These are phyloP conservation scores for Acacia concinna DNA, from an alignment of 331 rosid species.

Conservation along the genomic window DNA sequence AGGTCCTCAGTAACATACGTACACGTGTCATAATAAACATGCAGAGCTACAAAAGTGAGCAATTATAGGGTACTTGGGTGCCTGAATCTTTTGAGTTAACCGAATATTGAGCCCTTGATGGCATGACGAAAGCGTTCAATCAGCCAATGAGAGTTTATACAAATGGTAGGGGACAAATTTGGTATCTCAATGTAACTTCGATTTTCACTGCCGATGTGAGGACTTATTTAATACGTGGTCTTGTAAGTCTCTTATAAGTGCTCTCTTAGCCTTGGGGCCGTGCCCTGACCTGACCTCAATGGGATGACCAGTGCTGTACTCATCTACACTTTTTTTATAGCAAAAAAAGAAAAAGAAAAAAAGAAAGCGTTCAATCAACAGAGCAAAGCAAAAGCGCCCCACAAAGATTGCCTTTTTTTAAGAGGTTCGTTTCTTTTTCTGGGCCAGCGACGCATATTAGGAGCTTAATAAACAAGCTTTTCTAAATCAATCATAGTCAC, in stretches of 20 bases:
- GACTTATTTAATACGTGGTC: no score
- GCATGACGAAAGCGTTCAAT: conserved; percentile 26
- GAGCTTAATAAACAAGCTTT: background rate
- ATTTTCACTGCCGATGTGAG: no score
- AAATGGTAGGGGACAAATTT: no score
- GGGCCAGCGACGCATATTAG: background rate
- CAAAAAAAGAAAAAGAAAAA: no score
- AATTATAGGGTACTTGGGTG: background rate
- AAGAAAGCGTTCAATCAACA: conserved; percentile 20
- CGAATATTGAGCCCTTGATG: conserved; percentile 26
- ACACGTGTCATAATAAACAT: background rate
- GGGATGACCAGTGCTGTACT: no score
- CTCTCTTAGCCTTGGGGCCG: no score
- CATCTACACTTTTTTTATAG: no score
- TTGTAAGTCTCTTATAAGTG: no score
- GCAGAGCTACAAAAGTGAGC: background rate
- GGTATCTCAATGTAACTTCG: no score
- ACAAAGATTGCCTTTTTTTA: conserved; percentile 4
- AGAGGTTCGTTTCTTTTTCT: background rate
- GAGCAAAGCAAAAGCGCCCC: conserved; percentile 15
- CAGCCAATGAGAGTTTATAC: no score
- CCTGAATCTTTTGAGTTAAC: background rate
- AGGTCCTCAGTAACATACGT: background rate
- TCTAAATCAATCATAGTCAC: background rate
- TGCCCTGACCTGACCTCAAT: no score